phyloP scores from a whole-genome alignment of 116 monocot genomes.

The Phalaenopsis hybrid region DNA sequence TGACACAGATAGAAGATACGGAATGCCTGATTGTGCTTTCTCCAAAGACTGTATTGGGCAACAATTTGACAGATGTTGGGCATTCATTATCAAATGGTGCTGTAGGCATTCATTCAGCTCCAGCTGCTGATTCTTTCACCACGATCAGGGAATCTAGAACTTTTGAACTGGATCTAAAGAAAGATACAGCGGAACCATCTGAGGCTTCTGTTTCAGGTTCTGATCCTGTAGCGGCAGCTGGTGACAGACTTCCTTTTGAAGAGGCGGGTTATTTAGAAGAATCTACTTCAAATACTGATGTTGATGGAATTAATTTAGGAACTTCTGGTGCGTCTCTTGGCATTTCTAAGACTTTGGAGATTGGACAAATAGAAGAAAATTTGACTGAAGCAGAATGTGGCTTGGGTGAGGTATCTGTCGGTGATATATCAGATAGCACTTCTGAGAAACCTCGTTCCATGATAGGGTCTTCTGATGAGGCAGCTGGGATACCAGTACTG shows the following conservation, averaged over 20 bases:
- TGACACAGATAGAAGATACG: conserved; percentile 37
- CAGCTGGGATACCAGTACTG: not conserved
- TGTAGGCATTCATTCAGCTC: not conserved
- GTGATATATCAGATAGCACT: conserved; percentile 7
- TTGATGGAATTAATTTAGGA: conserved; percentile 1
- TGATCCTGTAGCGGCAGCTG: conserved; percentile 1
- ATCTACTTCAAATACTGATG: conserved; percentile 12
- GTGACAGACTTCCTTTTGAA: not conserved
- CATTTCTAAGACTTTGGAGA: not conserved
- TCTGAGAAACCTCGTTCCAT: not conserved
- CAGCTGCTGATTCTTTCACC: not conserved
- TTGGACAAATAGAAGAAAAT: not conserved
- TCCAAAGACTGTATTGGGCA: conserved; percentile 12
- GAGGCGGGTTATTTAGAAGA: not conserved
- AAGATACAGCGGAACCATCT: conserved; percentile 9
- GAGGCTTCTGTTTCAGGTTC: conserved; percentile 2
- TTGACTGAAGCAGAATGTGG: not conserved
- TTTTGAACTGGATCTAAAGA: conserved; percentile 7
- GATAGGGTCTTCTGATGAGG: not conserved
- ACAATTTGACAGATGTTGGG: not conserved
- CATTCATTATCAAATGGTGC: conserved; percentile 3
- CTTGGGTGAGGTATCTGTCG: conserved; percentile 8
- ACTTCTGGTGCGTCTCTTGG: not conserved
- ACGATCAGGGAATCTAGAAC: conserved; percentile 6
- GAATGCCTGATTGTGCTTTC: conserved; percentile 7